Percentiles rank a stretch among this genome's conserved stretches.
Conservation (phyloP, 2,329 filamentous ascomycete species). For the Dryadomyces quercus-mongolicae region DNA sequence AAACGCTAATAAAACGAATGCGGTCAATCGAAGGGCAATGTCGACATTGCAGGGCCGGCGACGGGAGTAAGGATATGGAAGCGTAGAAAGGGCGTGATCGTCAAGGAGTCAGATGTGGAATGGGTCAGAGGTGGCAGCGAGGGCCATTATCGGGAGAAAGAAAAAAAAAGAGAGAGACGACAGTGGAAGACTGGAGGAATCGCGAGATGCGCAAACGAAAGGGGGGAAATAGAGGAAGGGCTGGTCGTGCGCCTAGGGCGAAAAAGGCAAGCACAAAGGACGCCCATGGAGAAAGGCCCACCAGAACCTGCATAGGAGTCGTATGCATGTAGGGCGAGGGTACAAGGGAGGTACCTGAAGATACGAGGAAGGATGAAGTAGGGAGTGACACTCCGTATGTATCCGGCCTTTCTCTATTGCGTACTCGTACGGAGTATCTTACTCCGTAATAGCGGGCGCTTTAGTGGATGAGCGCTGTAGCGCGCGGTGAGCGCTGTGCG, state of each 20-base stretch:
- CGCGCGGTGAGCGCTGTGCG: no score
- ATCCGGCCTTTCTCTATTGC: no score
- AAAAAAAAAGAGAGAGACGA: neutral
- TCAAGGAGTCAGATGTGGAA: neutral
- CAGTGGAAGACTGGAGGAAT: neutral
- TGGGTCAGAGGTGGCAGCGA: neutral
- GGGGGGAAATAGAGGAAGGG: neutral
- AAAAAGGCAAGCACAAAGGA: neutral
- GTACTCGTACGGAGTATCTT: no score
- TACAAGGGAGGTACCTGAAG: neutral
- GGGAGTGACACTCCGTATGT: no score
- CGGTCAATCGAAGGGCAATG: neutral
- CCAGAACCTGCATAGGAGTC: no score
- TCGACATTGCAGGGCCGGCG: neutral
- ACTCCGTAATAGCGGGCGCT: no score
- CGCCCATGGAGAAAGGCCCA: neutral
- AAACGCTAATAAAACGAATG: neutral
- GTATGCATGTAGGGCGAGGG: neutral
- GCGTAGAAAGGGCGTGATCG: neutral
- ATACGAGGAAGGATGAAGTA: no score
- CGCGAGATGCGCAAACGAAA: slow-evolving; percentile 1
- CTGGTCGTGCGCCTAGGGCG: neutral
- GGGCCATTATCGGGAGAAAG: slow-evolving; percentile 2
- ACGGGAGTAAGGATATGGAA: neutral
- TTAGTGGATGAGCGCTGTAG: no score